Evolutionary conservation across 164 flowering plant genomes (phyloP).

Genomic region (Aristolochia fimbriata): DNA sequence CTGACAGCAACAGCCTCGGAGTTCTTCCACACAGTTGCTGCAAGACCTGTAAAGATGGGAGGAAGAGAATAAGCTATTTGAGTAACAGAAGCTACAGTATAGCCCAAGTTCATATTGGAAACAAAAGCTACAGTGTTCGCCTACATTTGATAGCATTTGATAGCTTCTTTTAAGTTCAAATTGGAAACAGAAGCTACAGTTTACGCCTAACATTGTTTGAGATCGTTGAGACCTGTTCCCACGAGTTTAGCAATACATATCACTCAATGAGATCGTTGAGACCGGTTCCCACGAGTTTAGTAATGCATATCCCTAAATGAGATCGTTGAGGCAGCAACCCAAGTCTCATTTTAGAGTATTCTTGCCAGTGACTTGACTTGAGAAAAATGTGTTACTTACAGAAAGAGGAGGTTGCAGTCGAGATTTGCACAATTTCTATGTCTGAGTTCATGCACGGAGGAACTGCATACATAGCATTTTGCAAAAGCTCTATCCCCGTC

Average conservation of each 20-base stretch:
- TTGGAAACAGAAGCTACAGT: no score
- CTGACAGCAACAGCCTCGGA: slow-evolving; percentile 65
- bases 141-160: no score
- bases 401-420: slow-evolving; percentile 85
- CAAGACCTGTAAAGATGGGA: slow-evolving; percentile 47
- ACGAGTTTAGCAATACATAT: no score
- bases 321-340: neutral
- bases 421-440: slow-evolving; percentile 91
- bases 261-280: no score
- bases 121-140: no score
- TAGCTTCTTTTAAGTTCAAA: no score
- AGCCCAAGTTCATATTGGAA: no score
- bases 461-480: slow-evolving; percentile 62
- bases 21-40: slow-evolving; percentile 31
- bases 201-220: no score
- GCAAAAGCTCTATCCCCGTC: slow-evolving; percentile 35
- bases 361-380: neutral
- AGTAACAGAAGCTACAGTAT: no score
- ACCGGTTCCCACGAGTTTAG: no score
- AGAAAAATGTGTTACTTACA: slow-evolving; percentile 42
- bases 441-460: slow-evolving; percentile 43
- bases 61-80: no score
- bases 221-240: no score
- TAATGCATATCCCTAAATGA: neutral
- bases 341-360: neutral